A percentile compares a stretch with the other conserved stretches of the same genome.
phyloP scores from a whole-genome alignment of 139 green algal species.

The Chlorella sp. region DNA sequence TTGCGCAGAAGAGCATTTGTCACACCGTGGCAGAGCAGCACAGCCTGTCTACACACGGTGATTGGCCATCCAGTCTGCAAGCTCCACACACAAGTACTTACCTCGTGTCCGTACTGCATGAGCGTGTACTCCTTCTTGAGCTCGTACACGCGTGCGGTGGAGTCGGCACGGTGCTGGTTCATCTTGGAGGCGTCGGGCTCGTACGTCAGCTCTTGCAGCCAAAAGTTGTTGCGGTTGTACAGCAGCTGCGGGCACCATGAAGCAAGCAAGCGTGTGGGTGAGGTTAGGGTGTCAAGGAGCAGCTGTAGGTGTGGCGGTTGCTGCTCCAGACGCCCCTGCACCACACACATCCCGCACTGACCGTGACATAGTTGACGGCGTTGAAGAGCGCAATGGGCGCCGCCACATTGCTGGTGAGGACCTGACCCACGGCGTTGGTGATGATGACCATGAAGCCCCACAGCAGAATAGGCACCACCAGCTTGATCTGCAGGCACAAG shows the following conservation, averaged over 20 bases:
- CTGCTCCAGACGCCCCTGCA: too few species aligned
- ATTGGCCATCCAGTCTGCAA: too few species aligned
- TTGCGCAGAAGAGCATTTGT: too few species aligned
- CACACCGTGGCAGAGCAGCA: too few species aligned
- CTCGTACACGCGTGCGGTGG: not conserved
- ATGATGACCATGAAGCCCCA: slow-evolving; percentile 1
- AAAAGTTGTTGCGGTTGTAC: slow-evolving; percentile 12
- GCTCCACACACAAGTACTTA: too few species aligned
- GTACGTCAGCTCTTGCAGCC: slow-evolving; percentile 5
- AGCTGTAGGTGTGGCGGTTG: too few species aligned
- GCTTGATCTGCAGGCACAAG: not conserved
- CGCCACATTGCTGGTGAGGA: not conserved
- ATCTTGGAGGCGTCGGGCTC: not conserved
- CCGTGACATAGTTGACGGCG: slow-evolving; percentile 6
- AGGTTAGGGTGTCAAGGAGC: too few species aligned
- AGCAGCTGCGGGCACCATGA: slow-evolving; percentile 1
- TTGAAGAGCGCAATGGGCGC: slow-evolving; percentile 9
- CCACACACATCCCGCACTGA: not conserved
- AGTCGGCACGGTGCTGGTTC: not conserved
- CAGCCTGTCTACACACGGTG: too few species aligned
- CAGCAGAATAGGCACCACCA: not conserved
- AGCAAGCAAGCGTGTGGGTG: too few species aligned
- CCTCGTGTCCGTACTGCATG: not conserved
- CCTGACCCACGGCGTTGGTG: not conserved
- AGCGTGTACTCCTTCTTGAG: not conserved